Evolutionary conservation across 768 basidiomycete species (phyloP).

Genomic region (Nidularia sp.): DNA sequence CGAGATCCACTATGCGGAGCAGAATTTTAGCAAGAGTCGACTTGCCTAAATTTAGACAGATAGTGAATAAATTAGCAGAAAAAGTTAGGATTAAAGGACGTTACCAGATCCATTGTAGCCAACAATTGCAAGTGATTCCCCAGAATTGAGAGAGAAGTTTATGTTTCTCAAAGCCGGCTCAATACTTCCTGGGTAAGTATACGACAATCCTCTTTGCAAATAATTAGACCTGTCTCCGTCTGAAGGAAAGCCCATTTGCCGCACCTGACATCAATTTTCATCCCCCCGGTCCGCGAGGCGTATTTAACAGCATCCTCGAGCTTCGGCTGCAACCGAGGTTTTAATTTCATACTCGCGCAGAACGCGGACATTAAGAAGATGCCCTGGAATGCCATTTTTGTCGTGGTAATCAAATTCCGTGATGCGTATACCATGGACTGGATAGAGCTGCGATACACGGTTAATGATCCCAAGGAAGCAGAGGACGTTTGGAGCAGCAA

Average conservation of each 20-base stretch:
- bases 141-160: conserved; percentile 65
- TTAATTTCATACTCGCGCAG: conserved; percentile 68
- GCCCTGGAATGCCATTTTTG: conserved; percentile 77
- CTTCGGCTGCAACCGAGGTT: conserved; percentile 62
- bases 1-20: conserved; percentile 74
- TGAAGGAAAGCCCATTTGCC: conserved; percentile 11
- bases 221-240: conserved; percentile 1
- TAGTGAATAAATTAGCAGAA: too few species aligned
- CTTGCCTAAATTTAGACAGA: conserved; percentile 50
- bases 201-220: conserved; percentile 39
- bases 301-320: conserved; percentile 50
- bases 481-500: conserved; percentile 69
- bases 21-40: conserved; percentile 83
- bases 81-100: conserved; percentile 10
- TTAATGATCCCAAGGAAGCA: conserved; percentile 75
- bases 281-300: conserved; percentile 46
- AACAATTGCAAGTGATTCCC: conserved; percentile 82
- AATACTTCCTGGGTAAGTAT: conserved; percentile 73
- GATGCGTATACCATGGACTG: conserved; percentile 67
- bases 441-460: conserved; percentile 75
- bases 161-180: conserved; percentile 68
- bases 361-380: conserved; percentile 88
- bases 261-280: conserved; percentile 69
- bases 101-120: conserved; percentile 81
- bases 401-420: conserved; percentile 56